These are phyloP conservation scores for Boletus vinaceobasis DNA, from an alignment of 768 basidiomycete genomes.

Conservation along the genomic window DNA sequence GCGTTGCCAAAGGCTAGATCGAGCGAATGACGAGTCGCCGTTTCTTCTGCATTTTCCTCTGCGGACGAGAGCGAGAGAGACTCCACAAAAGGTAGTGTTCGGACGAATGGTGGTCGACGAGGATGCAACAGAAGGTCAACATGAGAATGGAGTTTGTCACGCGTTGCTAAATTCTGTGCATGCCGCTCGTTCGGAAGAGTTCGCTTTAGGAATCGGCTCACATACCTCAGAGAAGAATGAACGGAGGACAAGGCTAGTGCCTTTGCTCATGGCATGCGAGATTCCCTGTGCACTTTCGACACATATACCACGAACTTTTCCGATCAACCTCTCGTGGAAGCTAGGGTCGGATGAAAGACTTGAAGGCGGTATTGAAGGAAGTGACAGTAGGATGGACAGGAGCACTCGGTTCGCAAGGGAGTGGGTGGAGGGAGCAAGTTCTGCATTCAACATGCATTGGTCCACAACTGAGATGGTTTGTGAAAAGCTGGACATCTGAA, in stretches of 20 bases:
- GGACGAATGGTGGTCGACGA: slow-evolving; percentile 71
- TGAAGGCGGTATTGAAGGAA: slow-evolving; percentile 54
- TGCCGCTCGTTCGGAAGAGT: neutral
- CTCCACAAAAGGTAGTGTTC: slow-evolving; percentile 62
- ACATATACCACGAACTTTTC: slow-evolving; percentile 46
- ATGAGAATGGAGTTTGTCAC: slow-evolving; percentile 29
- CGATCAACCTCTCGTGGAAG: slow-evolving; percentile 45
- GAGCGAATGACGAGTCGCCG: slow-evolving; percentile 40
- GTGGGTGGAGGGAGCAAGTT: slow-evolving; percentile 49
- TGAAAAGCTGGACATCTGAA: neutral
- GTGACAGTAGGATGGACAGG: slow-evolving; percentile 51
- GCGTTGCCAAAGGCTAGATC: slow-evolving; percentile 30
- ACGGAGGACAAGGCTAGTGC: slow-evolving; percentile 52
- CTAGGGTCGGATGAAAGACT: slow-evolving; percentile 50
- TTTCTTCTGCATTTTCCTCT: slow-evolving; percentile 68
- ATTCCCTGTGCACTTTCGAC: slow-evolving; percentile 52
- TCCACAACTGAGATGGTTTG: slow-evolving; percentile 44
- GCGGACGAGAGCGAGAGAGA: slow-evolving; percentile 54
- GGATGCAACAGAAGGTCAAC: slow-evolving; percentile 74
- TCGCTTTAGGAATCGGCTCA: neutral
- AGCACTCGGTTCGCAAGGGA: slow-evolving; percentile 60
- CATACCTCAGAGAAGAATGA: slow-evolving; percentile 36
- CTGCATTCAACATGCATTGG: slow-evolving; percentile 45
- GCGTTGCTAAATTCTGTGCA: slow-evolving; percentile 16
- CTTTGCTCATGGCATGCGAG: slow-evolving; percentile 57